phyloP scores from a whole-genome alignment of 2,329 filamentous ascomycete genomes.

The Aspergillus sp. region DNA sequence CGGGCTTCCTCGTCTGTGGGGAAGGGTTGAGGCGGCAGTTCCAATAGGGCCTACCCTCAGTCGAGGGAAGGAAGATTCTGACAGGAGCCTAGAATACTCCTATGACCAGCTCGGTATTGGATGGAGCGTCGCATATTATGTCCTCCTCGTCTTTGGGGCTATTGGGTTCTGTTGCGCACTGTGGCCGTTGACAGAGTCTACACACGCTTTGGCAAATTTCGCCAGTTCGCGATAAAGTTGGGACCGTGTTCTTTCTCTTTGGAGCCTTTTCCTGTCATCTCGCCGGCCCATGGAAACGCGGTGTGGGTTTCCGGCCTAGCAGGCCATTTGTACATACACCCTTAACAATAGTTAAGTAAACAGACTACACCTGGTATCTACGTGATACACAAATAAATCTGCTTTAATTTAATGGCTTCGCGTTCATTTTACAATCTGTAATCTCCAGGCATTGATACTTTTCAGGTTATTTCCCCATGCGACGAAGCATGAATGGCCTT shows the following conservation, averaged over 20 bases:
- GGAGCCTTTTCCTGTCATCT: not conserved
- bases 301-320: not conserved
- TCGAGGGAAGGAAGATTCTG: conserved; percentile 43
- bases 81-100: conserved; percentile 23
- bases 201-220: conserved; percentile 37
- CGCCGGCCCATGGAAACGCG: not conserved
- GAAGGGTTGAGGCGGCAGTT: conserved; percentile 61
- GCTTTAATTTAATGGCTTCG: not conserved
- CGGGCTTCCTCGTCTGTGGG: conserved; percentile 85
- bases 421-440: not conserved
- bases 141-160: conserved; percentile 70
- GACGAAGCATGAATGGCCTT: not conserved
- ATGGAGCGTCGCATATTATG: conserved; percentile 81
- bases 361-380: not conserved
- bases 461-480: no score
- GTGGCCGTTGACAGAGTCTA: conserved; percentile 67
- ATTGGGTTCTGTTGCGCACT: conserved; percentile 69
- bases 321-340: not conserved
- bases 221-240: conserved; percentile 5
- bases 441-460: not conserved
- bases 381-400: not conserved
- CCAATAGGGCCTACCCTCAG: conserved; percentile 35
- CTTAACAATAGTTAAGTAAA: not conserved
- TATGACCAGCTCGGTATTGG: conserved; percentile 39
- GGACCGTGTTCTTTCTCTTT: not conserved